phyloP scores from a whole-genome alignment of 345 rosid genomes.

The Toxicodendron radicans region DNA sequence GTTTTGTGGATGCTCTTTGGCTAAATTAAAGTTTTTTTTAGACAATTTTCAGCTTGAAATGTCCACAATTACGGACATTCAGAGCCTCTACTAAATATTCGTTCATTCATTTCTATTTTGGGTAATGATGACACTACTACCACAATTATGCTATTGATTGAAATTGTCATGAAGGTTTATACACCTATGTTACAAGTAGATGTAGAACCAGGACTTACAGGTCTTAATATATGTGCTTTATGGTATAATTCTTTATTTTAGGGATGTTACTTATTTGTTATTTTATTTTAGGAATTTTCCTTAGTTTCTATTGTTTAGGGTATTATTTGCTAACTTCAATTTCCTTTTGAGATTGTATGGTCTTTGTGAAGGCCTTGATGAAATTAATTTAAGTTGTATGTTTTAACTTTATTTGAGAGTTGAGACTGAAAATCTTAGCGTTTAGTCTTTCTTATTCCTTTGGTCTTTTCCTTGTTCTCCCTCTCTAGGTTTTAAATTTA shows the following conservation, averaged over 20 bases:
- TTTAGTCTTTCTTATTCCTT: neutral
- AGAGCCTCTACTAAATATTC: too few relatives aligned
- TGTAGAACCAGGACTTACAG: too few relatives aligned
- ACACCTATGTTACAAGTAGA: neutral
- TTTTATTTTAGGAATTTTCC: neutral
- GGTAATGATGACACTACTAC: neutral
- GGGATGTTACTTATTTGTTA: constrained; percentile 2
- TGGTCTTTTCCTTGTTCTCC: neutral
- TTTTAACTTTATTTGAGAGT: neutral
- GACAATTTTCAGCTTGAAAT: neutral
- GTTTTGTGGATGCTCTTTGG: neutral
- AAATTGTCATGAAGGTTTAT: neutral
- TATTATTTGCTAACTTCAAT: neutral
- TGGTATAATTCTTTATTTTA: neutral
- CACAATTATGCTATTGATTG: neutral
- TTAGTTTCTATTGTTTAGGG: neutral
- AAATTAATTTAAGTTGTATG: neutral
- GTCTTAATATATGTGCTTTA: neutral
- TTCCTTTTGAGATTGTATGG: neutral
- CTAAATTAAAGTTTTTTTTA: neutral
- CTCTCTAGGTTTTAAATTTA: neutral
- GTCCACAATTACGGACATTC: neutral
- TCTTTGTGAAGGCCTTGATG: neutral
- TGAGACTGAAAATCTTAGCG: neutral
- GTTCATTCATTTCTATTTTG: neutral